Percentiles rank a stretch among this genome's conserved stretches.
Conservation (phyloP, 108 stramenopile genomes). For the Skeletonema potamos region DNA sequence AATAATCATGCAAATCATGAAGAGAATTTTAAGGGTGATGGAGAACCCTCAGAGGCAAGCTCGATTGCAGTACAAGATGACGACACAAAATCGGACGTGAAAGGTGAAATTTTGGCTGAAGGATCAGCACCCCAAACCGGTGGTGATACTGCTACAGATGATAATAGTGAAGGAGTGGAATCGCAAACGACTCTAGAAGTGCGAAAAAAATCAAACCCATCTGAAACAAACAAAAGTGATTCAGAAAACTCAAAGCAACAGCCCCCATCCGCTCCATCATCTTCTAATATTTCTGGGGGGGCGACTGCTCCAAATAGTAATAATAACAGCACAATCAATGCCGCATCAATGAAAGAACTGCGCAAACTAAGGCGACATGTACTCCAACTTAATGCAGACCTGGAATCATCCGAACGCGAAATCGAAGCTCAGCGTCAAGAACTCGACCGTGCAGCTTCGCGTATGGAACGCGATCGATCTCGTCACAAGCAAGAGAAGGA, state of each 20-base stretch:
- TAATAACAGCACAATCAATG: background rate
- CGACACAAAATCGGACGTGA: background rate
- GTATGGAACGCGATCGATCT: constrained; percentile 77
- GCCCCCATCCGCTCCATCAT: background rate
- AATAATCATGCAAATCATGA: background rate
- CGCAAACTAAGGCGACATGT: constrained; percentile 72
- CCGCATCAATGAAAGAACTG: constrained; percentile 50
- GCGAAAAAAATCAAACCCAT: background rate
- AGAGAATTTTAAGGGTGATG: background rate
- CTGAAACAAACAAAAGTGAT: background rate
- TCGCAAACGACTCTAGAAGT: background rate
- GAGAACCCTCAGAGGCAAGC: background rate
- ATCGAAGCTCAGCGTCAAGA: constrained; percentile 76
- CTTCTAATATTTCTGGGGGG: background rate
- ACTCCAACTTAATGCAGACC: constrained; percentile 68
- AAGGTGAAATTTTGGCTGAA: background rate
- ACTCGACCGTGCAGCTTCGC: constrained; percentile 67
- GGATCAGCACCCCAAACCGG: background rate
- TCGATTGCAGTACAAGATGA: background rate
- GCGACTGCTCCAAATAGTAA: background rate
- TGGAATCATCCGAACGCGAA: constrained; percentile 78
- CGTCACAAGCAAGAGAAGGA: constrained; percentile 68
- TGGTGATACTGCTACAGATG: background rate
- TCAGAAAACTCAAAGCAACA: background rate
- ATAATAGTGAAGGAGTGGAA: background rate